Evolutionary conservation across 305 asterid species (phyloP).

Genomic region (Petunia hybrid): DNA sequence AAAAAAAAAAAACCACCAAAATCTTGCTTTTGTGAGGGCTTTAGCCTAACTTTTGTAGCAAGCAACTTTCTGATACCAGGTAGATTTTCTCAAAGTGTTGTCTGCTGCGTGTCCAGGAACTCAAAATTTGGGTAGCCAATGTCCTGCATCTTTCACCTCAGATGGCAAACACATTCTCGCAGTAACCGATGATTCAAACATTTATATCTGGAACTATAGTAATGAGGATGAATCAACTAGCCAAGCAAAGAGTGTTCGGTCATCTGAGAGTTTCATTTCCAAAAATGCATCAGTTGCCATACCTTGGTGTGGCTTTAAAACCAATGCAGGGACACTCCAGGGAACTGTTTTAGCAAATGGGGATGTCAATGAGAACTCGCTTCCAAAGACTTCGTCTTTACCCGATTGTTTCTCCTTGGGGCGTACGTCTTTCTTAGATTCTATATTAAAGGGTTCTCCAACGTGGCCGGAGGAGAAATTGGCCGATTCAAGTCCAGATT

Average conservation of each 20-base stretch:
- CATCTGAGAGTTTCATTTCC: constrained; percentile 73
- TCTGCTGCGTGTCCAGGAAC: constrained; percentile 49
- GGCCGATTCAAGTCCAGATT: constrained; percentile 33
- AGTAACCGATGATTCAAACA: constrained; percentile 67
- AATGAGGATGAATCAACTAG: constrained; percentile 1
- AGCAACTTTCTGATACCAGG: neutral
- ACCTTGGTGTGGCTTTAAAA: constrained; percentile 78
- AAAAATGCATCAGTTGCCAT: constrained; percentile 72
- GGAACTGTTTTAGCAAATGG: constrained; percentile 52
- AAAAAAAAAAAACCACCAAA: neutral
- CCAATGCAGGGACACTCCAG: constrained; percentile 49
- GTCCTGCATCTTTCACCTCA: constrained; percentile 71
- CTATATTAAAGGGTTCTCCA: constrained; percentile 59
- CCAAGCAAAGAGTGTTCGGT: constrained; percentile 51
- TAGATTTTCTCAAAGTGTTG: constrained; percentile 13
- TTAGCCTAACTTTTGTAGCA: neutral
- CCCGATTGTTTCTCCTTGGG: constrained; percentile 58
- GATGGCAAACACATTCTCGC: constrained; percentile 78
- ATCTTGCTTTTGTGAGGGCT: neutral
- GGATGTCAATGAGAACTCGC: constrained; percentile 56
- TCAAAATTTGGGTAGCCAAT: constrained; percentile 56
- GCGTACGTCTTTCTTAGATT: constrained; percentile 63
- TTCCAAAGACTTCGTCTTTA: constrained; percentile 51
- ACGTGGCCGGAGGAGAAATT: constrained; percentile 82
- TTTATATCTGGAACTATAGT: constrained; percentile 70